Conservation (phyloP, 148 eudicot genomes). For the Spergularia bocconei region DNA sequence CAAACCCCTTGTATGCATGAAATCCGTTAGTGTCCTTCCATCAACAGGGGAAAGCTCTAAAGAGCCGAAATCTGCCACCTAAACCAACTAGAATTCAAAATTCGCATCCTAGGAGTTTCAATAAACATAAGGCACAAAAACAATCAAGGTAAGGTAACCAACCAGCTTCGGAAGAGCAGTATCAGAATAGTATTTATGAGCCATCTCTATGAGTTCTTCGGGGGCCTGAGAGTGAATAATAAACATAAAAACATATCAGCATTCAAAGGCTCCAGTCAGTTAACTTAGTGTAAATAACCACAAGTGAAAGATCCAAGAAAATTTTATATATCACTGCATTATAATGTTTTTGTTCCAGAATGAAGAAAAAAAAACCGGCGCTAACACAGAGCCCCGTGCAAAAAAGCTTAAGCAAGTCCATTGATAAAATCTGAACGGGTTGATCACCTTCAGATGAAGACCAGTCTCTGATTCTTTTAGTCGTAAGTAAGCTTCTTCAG, state of each 20-base stretch:
- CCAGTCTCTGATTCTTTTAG: conserved; percentile 93
- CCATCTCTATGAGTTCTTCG: conserved; percentile 82
- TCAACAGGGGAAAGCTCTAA: conserved; percentile 97
- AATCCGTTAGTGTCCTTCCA: conserved; percentile 92
- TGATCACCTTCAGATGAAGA: conserved; percentile 71
- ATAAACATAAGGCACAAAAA: not conserved
- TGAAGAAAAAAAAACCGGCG: not conserved
- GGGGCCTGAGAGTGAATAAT: conserved; percentile 55
- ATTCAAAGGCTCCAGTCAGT: conserved; percentile 9
- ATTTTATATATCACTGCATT: not conserved
- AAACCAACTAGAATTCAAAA: conserved; percentile 26
- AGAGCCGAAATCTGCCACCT: conserved; percentile 98
- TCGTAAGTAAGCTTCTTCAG: conserved; percentile 75
- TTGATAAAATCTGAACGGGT: not conserved
- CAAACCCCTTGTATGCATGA: conserved; percentile 96
- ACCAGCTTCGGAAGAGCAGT: conserved; percentile 97
- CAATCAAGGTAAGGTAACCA: conserved; percentile 24
- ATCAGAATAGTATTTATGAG: conserved; percentile 75
- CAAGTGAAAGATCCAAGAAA: not conserved
- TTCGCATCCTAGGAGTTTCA: conserved; percentile 11
- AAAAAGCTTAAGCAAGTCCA: not conserved
- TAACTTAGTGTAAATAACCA: not conserved
- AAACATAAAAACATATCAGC: conserved; percentile 25
- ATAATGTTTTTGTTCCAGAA: not conserved
- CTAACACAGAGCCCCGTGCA: not conserved